Percentiles rank a stretch among this genome's conserved stretches.
phyloP scores from a whole-genome alignment of 2,329 filamentous ascomycete genomes.

The Helminthosporium solani region DNA sequence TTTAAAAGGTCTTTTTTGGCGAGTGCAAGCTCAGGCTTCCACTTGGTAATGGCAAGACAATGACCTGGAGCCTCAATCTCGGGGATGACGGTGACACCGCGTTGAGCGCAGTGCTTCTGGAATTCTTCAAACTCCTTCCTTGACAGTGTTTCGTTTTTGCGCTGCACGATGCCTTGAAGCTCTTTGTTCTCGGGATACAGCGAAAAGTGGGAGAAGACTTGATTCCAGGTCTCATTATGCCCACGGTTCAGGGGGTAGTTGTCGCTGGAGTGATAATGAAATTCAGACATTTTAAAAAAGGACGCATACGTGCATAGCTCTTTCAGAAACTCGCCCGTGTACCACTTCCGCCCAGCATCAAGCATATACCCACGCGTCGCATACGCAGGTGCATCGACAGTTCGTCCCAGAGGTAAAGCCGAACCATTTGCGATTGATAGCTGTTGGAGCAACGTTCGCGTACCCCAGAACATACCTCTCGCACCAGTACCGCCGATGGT shows the following conservation, averaged over 20 bases:
- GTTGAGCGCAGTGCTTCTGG: slow-evolving; percentile 35
- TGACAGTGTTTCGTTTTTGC: slow-evolving; percentile 40
- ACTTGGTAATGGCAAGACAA: slow-evolving; percentile 41
- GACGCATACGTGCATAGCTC: slow-evolving; percentile 49
- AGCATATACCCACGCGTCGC: slow-evolving; percentile 49
- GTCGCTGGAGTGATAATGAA: slow-evolving; percentile 54
- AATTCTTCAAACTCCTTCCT: slow-evolving; percentile 39
- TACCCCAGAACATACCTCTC: slow-evolving; percentile 52
- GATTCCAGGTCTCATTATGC: slow-evolving; percentile 48
- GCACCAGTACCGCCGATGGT: slow-evolving; percentile 47
- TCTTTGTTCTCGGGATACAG: slow-evolving; percentile 42
- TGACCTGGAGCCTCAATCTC: slow-evolving; percentile 44
- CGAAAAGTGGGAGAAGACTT: slow-evolving; percentile 51
- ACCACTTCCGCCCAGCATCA: slow-evolving; percentile 50
- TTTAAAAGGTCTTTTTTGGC: slow-evolving; percentile 40
- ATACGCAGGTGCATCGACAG: slow-evolving; percentile 47
- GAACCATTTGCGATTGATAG: slow-evolving; percentile 40
- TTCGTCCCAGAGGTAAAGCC: slow-evolving; percentile 27
- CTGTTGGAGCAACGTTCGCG: slow-evolving; percentile 49
- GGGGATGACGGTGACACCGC: slow-evolving; percentile 40
- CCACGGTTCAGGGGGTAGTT: slow-evolving; percentile 52
- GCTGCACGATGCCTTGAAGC: slow-evolving; percentile 35
- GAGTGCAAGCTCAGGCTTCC: slow-evolving; percentile 42
- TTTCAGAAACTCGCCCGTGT: slow-evolving; percentile 44
- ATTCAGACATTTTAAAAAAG: slow-evolving; percentile 53